Evolutionary conservation across 2,329 filamentous ascomycete genomes (phyloP).

Genomic region (Cephalotrichum gorgonifer): DNA sequence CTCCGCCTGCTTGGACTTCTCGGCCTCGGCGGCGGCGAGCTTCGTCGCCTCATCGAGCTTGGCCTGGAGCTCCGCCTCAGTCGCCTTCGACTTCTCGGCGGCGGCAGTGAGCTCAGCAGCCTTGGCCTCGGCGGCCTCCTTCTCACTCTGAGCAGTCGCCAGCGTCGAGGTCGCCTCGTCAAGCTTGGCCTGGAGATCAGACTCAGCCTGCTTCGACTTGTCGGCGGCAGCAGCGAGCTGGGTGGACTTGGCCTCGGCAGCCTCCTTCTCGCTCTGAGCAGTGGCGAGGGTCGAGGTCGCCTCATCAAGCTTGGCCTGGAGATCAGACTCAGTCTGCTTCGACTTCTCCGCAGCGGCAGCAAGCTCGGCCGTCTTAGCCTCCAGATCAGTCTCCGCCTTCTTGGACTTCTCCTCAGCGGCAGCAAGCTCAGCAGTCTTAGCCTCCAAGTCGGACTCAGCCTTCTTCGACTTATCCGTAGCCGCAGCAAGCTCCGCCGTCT

Average conservation of each 20-base stretch:
- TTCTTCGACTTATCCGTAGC: background rate
- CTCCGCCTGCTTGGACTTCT: background rate
- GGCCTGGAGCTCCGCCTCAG: background rate
- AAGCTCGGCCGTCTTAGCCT: conserved; percentile 7
- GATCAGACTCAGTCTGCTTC: conserved; percentile 5
- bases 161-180: conserved; percentile 1
- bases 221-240: conserved; percentile 10
- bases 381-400: background rate
- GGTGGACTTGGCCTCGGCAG: conserved; percentile 2
- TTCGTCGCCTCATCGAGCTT: background rate
- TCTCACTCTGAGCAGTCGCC: conserved; percentile 6
- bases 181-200: background rate
- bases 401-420: conserved; percentile 3
- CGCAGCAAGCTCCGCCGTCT: conserved; percentile 4
- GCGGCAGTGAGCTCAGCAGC: conserved; percentile 3
- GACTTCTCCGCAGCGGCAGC: conserved; percentile 1
- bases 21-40: conserved; percentile 8
- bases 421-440: conserved; percentile 5
- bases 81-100: conserved; percentile 6
- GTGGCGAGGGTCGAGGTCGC: conserved; percentile 4
- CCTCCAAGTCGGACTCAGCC: background rate
- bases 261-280: conserved; percentile 4
- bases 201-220: conserved; percentile 9
- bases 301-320: conserved; percentile 8
- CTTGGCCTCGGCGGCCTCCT: conserved; percentile 8